Conservation (phyloP, 805 yeast genomes). For the Saturnispora bothae region DNA sequence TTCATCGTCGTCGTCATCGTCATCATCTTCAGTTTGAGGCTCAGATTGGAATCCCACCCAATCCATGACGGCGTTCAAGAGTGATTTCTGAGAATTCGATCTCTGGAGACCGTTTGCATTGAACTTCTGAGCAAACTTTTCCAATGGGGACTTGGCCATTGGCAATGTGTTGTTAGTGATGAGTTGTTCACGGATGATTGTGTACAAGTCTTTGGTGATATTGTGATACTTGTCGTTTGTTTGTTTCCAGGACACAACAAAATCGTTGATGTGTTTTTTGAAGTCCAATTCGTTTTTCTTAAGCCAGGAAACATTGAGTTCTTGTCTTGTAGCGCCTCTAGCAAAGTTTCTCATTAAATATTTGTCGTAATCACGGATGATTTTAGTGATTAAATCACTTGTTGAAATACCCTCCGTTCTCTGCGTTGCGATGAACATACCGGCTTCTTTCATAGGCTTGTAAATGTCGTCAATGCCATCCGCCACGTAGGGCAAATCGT, state of each 20-base stretch:
- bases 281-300: constrained; percentile 93
- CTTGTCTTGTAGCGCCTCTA: constrained; percentile 94
- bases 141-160: constrained; percentile 41
- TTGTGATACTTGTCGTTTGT: constrained; percentile 58
- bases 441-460: constrained; percentile 80
- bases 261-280: constrained; percentile 80
- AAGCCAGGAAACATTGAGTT: constrained; percentile 92
- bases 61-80: constrained; percentile 27
- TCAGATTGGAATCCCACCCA: constrained; percentile 27
- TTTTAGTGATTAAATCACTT: constrained; percentile 89
- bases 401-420: constrained; percentile 96
- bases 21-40: constrained; percentile 17
- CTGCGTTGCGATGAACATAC: constrained; percentile 89
- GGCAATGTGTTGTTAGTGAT: constrained; percentile 11
- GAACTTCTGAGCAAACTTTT: constrained; percentile 55
- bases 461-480: constrained; percentile 88
- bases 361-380: constrained; percentile 92
- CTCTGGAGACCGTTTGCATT: constrained; percentile 41
- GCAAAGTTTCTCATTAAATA: constrained; percentile 95
- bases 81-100: constrained; percentile 16
- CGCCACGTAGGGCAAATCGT: constrained; percentile 88
- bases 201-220: constrained; percentile 72
- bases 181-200: constrained; percentile 71
- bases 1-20: not conserved
- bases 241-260: constrained; percentile 75